Conservation (phyloP, 768 basidiomycete species). For the Heimioporus sp. region DNA sequence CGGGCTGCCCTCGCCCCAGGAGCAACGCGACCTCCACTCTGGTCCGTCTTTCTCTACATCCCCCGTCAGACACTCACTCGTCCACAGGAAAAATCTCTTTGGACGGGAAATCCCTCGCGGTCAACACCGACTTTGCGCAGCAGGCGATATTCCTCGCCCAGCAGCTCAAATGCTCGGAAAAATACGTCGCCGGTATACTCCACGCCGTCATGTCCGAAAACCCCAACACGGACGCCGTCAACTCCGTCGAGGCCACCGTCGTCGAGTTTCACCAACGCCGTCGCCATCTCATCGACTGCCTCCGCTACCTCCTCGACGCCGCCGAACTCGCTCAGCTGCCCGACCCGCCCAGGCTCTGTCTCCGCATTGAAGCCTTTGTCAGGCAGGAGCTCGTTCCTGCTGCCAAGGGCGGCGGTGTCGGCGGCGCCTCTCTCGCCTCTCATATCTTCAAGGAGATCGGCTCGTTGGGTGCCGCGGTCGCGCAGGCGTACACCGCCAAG, state of each 20-base stretch:
- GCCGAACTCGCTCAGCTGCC: slow-evolving; percentile 48
- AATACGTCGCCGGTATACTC: slow-evolving; percentile 68
- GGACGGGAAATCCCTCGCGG: slow-evolving; percentile 62
- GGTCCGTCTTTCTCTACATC: slow-evolving; percentile 36
- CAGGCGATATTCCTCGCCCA: slow-evolving; percentile 79
- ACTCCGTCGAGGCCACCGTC: slow-evolving; percentile 62
- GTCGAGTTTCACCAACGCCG: slow-evolving; percentile 69
- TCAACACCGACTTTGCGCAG: slow-evolving; percentile 77
- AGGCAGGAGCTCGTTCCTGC: slow-evolving; percentile 50
- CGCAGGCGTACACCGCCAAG: slow-evolving; percentile 52
- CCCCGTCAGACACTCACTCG: neutral
- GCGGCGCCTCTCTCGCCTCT: slow-evolving; percentile 45
- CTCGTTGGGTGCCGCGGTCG: slow-evolving; percentile 49
- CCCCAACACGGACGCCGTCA: slow-evolving; percentile 59
- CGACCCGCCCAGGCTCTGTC: slow-evolving; percentile 46
- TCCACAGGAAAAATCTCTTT: slow-evolving; percentile 63
- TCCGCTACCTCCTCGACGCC: slow-evolving; percentile 65
- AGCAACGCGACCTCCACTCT: slow-evolving; percentile 71
- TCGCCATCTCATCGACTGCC: slow-evolving; percentile 65
- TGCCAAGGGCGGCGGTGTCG: slow-evolving; percentile 31
- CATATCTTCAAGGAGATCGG: slow-evolving; percentile 67
- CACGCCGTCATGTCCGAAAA: slow-evolving; percentile 60
- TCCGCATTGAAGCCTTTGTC: slow-evolving; percentile 55
- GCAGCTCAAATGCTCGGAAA: slow-evolving; percentile 80
- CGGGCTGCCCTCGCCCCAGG: slow-evolving; percentile 56